A percentile compares a stretch with the other conserved stretches of the same genome.
phyloP scores from a whole-genome alignment of 2,329 filamentous ascomycete species.

The Chaetomium sp. region DNA sequence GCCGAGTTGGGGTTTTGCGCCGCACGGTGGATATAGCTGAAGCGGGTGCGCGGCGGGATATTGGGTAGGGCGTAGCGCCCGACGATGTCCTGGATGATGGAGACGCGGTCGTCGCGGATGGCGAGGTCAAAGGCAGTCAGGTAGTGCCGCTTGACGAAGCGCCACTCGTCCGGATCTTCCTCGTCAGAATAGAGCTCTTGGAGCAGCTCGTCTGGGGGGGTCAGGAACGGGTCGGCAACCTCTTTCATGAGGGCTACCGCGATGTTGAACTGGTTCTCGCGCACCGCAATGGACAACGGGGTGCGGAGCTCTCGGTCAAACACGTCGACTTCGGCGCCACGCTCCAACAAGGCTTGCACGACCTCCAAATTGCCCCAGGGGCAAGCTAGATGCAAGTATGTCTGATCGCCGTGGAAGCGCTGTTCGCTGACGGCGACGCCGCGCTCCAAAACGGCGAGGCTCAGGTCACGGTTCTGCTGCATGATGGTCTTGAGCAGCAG shows the following conservation, averaged over 20 bases:
- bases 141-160: conserved; percentile 13
- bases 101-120: conserved; percentile 17
- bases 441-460: conserved; percentile 18
- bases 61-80: conserved; percentile 17
- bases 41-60: conserved; percentile 5
- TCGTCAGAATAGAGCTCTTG: conserved; percentile 6
- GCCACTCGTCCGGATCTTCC: conserved; percentile 13
- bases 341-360: conserved; percentile 20
- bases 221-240: conserved; percentile 21
- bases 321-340: conserved; percentile 21
- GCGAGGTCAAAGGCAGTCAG: conserved; percentile 22
- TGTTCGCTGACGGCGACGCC: conserved; percentile 19
- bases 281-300: conserved; percentile 18
- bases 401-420: conserved; percentile 18
- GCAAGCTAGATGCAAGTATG: conserved; percentile 21
- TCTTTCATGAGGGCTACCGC: conserved; percentile 18
- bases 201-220: conserved; percentile 19
- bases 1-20: conserved; percentile 14
- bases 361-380: conserved; percentile 19
- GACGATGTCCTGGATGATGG: conserved; percentile 19
- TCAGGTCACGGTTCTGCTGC: conserved; percentile 18
- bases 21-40: conserved; percentile 19
- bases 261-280: conserved; percentile 12
- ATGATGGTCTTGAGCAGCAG: conserved; percentile 19
- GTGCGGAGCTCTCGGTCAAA: conserved; percentile 22